Percentiles rank a stretch among this genome's conserved stretches.
phyloP scores from a whole-genome alignment of 306 rosid species.

The Hippophae tibetana region DNA sequence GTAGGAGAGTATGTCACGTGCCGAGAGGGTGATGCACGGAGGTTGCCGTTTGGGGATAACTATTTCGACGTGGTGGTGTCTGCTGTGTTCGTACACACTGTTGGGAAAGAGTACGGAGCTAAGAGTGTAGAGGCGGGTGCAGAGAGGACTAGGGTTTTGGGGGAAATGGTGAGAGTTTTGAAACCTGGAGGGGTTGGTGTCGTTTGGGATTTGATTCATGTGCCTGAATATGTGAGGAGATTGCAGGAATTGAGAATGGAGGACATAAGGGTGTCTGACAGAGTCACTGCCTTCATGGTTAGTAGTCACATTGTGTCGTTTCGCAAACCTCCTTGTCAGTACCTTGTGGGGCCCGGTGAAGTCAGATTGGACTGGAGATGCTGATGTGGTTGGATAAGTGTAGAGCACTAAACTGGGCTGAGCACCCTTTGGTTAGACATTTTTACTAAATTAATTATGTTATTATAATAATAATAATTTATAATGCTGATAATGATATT shows the following conservation, averaged over 20 bases:
- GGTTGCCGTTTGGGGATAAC: constrained; percentile 79
- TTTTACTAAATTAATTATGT: background rate
- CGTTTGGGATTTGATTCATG: constrained; percentile 95
- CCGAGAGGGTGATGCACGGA: constrained; percentile 75
- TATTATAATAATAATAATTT: background rate
- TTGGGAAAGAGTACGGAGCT: constrained; percentile 76
- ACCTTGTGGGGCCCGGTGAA: constrained; percentile 54
- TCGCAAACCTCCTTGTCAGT: constrained; percentile 84
- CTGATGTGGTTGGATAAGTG: constrained; percentile 17
- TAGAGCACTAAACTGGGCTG: too few species aligned
- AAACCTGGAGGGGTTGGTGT: constrained; percentile 81
- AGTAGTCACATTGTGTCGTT: constrained; percentile 91
- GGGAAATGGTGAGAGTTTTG: constrained; percentile 82
- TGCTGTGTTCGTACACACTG: constrained; percentile 83
- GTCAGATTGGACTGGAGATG: constrained; percentile 93
- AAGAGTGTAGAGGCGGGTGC: constrained; percentile 86
- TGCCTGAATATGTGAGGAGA: constrained; percentile 78
- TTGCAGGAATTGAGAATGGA: constrained; percentile 92
- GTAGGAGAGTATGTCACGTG: constrained; percentile 95
- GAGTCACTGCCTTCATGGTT: constrained; percentile 88
- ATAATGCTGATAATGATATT: too few species aligned
- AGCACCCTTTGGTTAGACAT: background rate
- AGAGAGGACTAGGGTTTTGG: constrained; percentile 88
- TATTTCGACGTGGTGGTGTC: constrained; percentile 95
- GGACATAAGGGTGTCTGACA: constrained; percentile 72